Percentiles rank a stretch among this genome's conserved stretches.
These are phyloP conservation scores for Centrapalus pauciflorus DNA, from an alignment of 129 eudicot species.

Conservation along the genomic window DNA sequence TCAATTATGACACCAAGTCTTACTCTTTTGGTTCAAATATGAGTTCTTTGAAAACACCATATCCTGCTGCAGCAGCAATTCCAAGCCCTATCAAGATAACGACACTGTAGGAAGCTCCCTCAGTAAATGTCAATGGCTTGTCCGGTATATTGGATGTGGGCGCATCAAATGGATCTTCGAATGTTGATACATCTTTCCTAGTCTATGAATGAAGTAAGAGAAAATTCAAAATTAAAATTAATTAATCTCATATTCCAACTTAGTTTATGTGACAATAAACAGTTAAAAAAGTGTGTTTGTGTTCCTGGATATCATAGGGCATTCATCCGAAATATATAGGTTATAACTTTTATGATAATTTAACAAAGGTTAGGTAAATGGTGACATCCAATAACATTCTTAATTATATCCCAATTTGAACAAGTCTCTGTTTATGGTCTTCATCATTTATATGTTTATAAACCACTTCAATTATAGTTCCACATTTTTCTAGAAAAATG, in stretches of 20 bases:
- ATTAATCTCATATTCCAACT: background rate
- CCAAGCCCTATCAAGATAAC: constrained; percentile 87
- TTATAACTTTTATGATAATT: background rate
- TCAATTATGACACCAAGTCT: background rate
- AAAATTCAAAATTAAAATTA: no score
- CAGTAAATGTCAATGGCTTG: constrained; percentile 88
- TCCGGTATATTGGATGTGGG: constrained; percentile 94
- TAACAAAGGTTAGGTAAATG: background rate
- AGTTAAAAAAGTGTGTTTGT: background rate
- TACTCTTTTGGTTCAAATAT: constrained; percentile 94
- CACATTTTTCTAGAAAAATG: background rate
- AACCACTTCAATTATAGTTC: no score
- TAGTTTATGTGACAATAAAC: background rate
- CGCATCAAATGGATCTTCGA: constrained; percentile 94
- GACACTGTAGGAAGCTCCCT: constrained; percentile 79
- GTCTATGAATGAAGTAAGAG: constrained; percentile 36
- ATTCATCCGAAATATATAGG: background rate
- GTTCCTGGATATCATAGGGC: background rate
- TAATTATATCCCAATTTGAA: background rate
- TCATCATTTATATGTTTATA: background rate
- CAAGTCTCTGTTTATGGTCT: background rate
- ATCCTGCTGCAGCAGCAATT: constrained; percentile 85
- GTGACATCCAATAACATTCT: background rate
- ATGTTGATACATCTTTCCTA: constrained; percentile 58
- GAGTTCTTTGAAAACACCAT: constrained; percentile 87